Evolutionary conservation across 345 rosid species (phyloP).

Genomic region (Psidium friedrichsthalianum): DNA sequence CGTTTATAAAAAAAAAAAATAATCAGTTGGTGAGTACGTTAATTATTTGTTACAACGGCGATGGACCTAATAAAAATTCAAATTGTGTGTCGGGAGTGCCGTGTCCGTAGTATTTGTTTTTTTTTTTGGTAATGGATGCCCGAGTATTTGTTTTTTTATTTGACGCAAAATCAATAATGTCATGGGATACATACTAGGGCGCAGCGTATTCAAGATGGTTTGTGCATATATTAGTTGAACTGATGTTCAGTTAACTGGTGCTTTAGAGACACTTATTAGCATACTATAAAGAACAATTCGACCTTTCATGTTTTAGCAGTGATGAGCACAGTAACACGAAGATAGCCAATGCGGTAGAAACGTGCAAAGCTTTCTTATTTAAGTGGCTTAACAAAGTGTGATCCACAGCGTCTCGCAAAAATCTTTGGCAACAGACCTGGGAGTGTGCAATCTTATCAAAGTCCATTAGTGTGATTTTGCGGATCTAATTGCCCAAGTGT

Average conservation of each 20-base stretch:
- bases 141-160: not conserved
- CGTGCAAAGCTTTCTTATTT: not conserved
- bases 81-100: not conserved
- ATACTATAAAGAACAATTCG: not conserved
- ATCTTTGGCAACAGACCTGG: not conserved
- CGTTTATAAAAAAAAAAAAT: not conserved
- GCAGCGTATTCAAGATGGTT: not conserved
- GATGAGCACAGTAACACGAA: not conserved
- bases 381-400: not conserved
- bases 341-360: not conserved
- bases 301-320: too few species aligned
- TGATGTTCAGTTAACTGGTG: not conserved
- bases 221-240: not conserved
- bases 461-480: not conserved
- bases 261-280: not conserved
- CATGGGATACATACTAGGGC: not conserved
- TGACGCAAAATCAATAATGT: not conserved
- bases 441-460: not conserved
- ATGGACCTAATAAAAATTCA: not conserved
- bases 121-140: too few species aligned
- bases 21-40: not conserved
- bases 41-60: not conserved
- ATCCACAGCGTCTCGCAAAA: not conserved
- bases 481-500: not conserved
- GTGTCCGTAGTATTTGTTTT: not conserved